A percentile compares a stretch with the other conserved stretches of the same genome.
These are phyloP conservation scores for Ceratocystis destructans DNA, from an alignment of 2,329 filamentous ascomycete genomes.

Conservation along the genomic window DNA sequence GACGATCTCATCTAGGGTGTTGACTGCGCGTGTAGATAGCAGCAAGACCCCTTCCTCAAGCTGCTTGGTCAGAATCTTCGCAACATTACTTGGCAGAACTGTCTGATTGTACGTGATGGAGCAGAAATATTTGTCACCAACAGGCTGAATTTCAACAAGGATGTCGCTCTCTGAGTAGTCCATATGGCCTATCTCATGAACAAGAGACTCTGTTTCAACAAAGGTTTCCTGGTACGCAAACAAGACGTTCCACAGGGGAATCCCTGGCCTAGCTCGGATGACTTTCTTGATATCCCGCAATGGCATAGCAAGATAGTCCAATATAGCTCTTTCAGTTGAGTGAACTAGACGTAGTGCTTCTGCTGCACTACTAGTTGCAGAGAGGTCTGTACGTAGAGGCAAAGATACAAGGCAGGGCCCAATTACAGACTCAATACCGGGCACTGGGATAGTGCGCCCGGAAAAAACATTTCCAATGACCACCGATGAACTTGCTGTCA, in stretches of 20 bases:
- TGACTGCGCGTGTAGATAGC: constrained; percentile 23
- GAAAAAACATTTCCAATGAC: constrained; percentile 70
- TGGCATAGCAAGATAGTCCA: constrained; percentile 50
- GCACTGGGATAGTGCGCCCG: constrained; percentile 59
- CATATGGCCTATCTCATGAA: constrained; percentile 44
- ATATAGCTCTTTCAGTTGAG: constrained; percentile 46
- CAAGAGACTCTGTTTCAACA: constrained; percentile 25
- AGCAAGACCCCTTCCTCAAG: constrained; percentile 38
- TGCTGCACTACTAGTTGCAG: constrained; percentile 34
- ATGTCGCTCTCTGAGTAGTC: constrained; percentile 67
- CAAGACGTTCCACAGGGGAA: constrained; percentile 58
- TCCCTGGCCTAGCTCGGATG: constrained; percentile 39
- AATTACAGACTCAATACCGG: constrained; percentile 55
- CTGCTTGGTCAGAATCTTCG: constrained; percentile 45
- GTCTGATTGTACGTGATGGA: constrained; percentile 37
- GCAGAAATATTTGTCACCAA: constrained; percentile 29
- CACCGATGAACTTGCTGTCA: constrained; percentile 52
- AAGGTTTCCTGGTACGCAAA: constrained; percentile 76
- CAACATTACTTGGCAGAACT: constrained; percentile 40
- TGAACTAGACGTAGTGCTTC: constrained; percentile 55
- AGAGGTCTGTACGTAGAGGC: constrained; percentile 53
- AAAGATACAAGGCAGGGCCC: constrained; percentile 70
- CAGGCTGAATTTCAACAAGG: constrained; percentile 62
- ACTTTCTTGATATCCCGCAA: constrained; percentile 55
- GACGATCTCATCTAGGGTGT: constrained; percentile 10